Evolutionary conservation across 371 early-diverging fungal species (phyloP).

Genomic region (Basidiobolus meristosporus): DNA sequence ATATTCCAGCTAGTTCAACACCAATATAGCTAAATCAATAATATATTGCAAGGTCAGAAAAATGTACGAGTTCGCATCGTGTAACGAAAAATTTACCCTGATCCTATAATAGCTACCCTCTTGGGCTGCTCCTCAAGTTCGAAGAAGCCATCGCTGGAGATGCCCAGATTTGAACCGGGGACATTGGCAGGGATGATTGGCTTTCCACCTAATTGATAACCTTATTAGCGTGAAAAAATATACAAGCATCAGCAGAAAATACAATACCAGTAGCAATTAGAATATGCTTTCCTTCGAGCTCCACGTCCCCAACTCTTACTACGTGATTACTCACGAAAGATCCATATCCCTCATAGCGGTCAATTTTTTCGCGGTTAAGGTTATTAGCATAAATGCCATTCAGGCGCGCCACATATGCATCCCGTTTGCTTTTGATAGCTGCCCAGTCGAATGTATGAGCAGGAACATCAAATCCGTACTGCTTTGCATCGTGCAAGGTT

Average conservation of each 20-base stretch:
- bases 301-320: conserved; percentile 41
- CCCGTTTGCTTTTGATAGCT: conserved; percentile 74
- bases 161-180: conserved; percentile 74
- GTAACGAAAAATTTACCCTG: no score
- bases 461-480: conserved; percentile 72
- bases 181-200: conserved; percentile 42
- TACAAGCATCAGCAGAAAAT: background rate
- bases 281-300: conserved; percentile 59
- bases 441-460: conserved; percentile 68
- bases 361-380: conserved; percentile 69
- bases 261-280: conserved; percentile 65
- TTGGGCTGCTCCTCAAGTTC: conserved; percentile 80
- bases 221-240: background rate
- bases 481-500: conserved; percentile 63
- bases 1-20: conserved; percentile 90
- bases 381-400: conserved; percentile 92
- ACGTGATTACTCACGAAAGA: conserved; percentile 55
- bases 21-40: conserved; percentile 87
- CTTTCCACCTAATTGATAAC: conserved; percentile 35
- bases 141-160: conserved; percentile 95
- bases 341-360: conserved; percentile 66
- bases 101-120: conserved; percentile 73
- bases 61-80: no score
- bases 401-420: conserved; percentile 86
- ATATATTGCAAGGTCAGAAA: no score